phyloP scores from a whole-genome alignment of 768 basidiomycete genomes.

The Tylopilus intermedius region DNA sequence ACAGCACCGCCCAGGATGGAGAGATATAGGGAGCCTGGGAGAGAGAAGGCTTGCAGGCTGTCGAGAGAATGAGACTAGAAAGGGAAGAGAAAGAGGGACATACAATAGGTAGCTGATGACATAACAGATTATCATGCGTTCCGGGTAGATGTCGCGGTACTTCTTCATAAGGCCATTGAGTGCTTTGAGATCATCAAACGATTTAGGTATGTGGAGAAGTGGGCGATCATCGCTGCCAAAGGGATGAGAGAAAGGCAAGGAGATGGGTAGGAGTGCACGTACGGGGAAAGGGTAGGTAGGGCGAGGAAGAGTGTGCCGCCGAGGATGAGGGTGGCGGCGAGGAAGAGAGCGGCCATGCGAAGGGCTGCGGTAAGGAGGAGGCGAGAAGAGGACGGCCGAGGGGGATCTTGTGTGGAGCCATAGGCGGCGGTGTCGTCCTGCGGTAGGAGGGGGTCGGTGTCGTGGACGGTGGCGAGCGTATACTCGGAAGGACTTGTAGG shows the following conservation, averaged over 20 bases:
- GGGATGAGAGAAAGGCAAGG: constrained; percentile 4
- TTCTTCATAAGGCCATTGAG: constrained; percentile 86
- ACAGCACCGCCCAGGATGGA: constrained; percentile 95
- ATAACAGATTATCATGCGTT: constrained; percentile 82
- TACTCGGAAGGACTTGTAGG: constrained; percentile 45
- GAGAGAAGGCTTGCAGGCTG: constrained; percentile 92
- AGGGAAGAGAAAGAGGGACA: constrained; percentile 30
- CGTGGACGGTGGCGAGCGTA: constrained; percentile 57
- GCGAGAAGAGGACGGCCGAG: constrained; percentile 40
- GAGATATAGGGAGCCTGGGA: constrained; percentile 97
- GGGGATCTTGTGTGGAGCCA: constrained; percentile 43
- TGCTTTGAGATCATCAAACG: constrained; percentile 80
- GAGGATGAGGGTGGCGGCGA: constrained; percentile 62
- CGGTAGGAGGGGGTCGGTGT: constrained; percentile 26
- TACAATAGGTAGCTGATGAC: constrained; percentile 90
- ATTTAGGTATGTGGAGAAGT: constrained; percentile 76
- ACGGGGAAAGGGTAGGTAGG: constrained; percentile 76
- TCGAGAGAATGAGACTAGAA: constrained; percentile 5
- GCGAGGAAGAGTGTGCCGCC: constrained; percentile 77
- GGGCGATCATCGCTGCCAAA: constrained; percentile 66
- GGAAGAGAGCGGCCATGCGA: constrained; percentile 79
- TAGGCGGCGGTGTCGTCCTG: constrained; percentile 39
- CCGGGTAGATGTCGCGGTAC: constrained; percentile 84
- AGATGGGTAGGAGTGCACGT: constrained; percentile 27
- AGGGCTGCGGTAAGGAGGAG: constrained; percentile 76